phyloP scores from a whole-genome alignment of 345 rosid species.

The Camelina neglecta region DNA sequence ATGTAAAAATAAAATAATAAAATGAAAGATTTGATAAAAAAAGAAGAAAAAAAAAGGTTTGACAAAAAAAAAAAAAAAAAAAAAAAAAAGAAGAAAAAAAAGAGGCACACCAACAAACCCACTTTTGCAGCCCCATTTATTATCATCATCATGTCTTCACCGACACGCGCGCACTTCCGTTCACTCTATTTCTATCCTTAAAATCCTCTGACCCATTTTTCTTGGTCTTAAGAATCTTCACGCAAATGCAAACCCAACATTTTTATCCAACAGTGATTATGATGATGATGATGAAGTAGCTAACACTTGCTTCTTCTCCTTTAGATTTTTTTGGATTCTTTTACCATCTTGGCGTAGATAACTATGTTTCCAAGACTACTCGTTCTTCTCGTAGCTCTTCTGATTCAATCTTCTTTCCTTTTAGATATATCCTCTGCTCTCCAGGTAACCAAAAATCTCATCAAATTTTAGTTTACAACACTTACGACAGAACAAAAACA shows the following conservation, averaged over 20 bases:
- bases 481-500: not conserved
- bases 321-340: not conserved
- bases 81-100: not conserved
- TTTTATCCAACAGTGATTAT: conserved; percentile 14
- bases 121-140: conserved; percentile 32
- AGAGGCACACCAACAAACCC: conserved; percentile 33
- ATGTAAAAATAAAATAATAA: not conserved
- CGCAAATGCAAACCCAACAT: conserved; percentile 34
- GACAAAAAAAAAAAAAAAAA: not conserved
- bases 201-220: not conserved
- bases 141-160: conserved; percentile 22
- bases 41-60: not conserved
- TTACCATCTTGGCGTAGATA: conserved; percentile 1
- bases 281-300: conserved; percentile 13
- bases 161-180: conserved; percentile 43
- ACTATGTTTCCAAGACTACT: conserved; percentile 46
- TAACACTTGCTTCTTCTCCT: conserved; percentile 3
- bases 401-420: conserved; percentile 46
- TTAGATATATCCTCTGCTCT: conserved; percentile 57
- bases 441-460: conserved; percentile 48
- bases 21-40: not conserved
- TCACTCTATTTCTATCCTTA: conserved; percentile 41
- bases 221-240: conserved; percentile 17
- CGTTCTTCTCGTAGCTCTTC: conserved; percentile 32
- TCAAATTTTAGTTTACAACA: not conserved